These are phyloP conservation scores for Orychophragmus violaceus DNA, from an alignment of 345 rosid genomes.

Conservation along the genomic window DNA sequence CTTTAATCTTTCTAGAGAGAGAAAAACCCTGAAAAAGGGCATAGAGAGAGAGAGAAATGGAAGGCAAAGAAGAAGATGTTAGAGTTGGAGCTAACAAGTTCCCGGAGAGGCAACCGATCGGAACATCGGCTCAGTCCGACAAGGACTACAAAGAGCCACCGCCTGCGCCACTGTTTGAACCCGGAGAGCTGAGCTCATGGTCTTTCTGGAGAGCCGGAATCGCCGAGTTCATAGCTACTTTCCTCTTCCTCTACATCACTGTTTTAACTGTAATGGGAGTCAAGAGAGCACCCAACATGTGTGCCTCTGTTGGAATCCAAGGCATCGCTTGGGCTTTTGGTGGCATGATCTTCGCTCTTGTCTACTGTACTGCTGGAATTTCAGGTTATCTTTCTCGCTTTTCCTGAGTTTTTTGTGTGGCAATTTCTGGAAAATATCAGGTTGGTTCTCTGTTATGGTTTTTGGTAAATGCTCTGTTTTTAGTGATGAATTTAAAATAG, in stretches of 20 bases:
- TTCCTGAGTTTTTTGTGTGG: not conserved
- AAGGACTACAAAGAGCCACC: not conserved
- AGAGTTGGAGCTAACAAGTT: not conserved
- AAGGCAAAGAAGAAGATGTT: slow-evolving; percentile 31
- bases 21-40: not conserved
- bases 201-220: not conserved
- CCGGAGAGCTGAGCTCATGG: not conserved
- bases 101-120: not conserved
- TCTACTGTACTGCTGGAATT: slow-evolving; percentile 41
- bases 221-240: not conserved
- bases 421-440: too few species aligned
- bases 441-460: too few species aligned
- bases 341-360: slow-evolving; percentile 45
- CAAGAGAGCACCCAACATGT: not conserved
- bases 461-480: too few species aligned
- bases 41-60: slow-evolving; percentile 5
- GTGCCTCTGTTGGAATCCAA: slow-evolving; percentile 13
- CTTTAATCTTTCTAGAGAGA: slow-evolving; percentile 10
- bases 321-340: slow-evolving; percentile 46
- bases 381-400: slow-evolving; percentile 2
- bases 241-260: not conserved
- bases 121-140: not conserved
- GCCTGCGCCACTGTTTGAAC: not conserved
- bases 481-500: too few species aligned
- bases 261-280: not conserved